A percentile compares a stretch with the other conserved stretches of the same genome.
Evolutionary conservation across 371 early-diverging fungal species (phyloP).

Genomic region (Mortierella sp.): DNA sequence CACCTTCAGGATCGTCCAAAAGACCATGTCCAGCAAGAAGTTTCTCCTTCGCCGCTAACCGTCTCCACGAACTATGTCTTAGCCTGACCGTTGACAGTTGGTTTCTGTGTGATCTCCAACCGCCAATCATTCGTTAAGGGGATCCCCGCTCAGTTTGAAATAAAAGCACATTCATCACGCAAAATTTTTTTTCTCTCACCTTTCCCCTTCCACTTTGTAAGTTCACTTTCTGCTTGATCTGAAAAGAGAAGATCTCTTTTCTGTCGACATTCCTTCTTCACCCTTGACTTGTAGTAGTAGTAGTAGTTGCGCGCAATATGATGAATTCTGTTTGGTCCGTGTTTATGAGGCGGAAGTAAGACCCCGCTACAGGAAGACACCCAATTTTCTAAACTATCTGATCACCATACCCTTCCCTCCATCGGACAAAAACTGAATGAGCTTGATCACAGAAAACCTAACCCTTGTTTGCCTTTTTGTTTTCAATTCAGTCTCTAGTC

Average conservation of each 20-base stretch:
- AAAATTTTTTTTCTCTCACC: neutral
- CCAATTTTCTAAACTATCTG: slow-evolving; percentile 56
- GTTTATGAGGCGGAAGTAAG: slow-evolving; percentile 64
- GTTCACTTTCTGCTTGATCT: neutral
- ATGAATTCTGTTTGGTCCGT: slow-evolving; percentile 63
- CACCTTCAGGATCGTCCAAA: slow-evolving; percentile 52
- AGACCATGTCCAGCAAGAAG: slow-evolving; percentile 21
- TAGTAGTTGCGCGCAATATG: slow-evolving; percentile 39
- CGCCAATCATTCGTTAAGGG: too few species aligned
- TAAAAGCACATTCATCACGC: neutral
- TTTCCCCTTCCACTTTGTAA: neutral
- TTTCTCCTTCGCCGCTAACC: slow-evolving; percentile 19
- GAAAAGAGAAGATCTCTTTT: neutral
- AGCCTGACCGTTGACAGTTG: too few species aligned
- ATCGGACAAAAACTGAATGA: neutral
- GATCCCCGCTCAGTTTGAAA: too few species aligned
- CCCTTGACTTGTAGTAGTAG: neutral
- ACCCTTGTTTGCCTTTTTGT: neutral
- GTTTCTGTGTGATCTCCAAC: too few species aligned
- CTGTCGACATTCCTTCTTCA: neutral
- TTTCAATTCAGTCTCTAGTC: too few species aligned
- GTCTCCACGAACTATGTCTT: neutral
- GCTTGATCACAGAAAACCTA: neutral
- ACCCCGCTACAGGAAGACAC: slow-evolving; percentile 59
- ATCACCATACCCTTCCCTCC: slow-evolving; percentile 12